Evolutionary conservation across 331 rosid genomes (phyloP).

Genomic region (Quercus tomentella): DNA sequence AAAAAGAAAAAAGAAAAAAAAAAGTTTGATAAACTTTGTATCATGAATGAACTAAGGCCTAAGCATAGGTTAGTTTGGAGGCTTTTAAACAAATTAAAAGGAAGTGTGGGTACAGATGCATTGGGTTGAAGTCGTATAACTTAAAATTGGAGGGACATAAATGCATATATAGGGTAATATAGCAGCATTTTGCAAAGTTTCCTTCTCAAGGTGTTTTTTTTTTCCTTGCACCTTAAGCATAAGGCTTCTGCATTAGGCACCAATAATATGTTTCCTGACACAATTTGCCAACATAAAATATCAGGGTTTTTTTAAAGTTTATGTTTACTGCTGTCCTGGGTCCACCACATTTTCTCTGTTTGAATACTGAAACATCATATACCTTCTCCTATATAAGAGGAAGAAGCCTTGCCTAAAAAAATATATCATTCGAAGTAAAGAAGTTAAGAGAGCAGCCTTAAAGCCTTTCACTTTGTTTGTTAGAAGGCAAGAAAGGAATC

Average conservation of each 20-base stretch:
- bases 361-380: constrained; percentile 15
- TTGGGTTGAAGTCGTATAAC: not conserved
- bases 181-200: not conserved
- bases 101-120: not conserved
- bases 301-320: constrained; percentile 2
- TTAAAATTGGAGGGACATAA: not conserved
- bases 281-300: constrained; percentile 3
- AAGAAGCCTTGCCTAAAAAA: constrained; percentile 26
- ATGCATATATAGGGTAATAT: not conserved
- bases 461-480: constrained; percentile 18
- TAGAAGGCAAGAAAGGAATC: constrained; percentile 57
- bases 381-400: constrained; percentile 40
- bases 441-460: constrained; percentile 25
- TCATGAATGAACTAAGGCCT: no score
- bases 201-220: not conserved
- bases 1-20: no score
- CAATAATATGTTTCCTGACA: not conserved
- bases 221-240: constrained; percentile 16
- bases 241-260: constrained; percentile 2
- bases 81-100: no score
- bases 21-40: no score
- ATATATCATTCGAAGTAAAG: constrained; percentile 26
- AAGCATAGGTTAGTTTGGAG: no score
- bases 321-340: constrained; percentile 21
- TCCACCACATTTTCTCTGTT: constrained; percentile 45